Evolutionary conservation across 129 eudicot genomes (phyloP).

Genomic region (Heracleum sosnowskyi): DNA sequence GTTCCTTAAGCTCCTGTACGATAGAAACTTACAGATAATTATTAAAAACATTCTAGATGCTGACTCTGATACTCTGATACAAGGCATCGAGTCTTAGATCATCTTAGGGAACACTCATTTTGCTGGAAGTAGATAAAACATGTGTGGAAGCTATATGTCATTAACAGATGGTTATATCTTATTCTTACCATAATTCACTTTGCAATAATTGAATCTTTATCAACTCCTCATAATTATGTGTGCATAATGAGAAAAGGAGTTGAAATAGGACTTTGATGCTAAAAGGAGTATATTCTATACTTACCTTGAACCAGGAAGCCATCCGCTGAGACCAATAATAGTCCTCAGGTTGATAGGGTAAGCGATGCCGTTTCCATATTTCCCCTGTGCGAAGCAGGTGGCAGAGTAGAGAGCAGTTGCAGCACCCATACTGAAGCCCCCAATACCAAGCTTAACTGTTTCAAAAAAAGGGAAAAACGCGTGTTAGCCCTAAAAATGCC

Average conservation of each 20-base stretch:
- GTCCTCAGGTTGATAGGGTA: conserved; percentile 79
- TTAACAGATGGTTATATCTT: background rate
- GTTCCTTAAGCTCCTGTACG: conserved; percentile 57
- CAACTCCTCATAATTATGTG: background rate
- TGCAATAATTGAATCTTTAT: background rate
- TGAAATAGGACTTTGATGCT: background rate
- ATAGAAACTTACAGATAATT: background rate
- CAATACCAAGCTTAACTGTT: conserved; percentile 94
- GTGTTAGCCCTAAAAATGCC: background rate
- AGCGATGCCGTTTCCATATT: conserved; percentile 69
- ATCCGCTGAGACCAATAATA: conserved; percentile 83
- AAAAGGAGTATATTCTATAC: background rate
- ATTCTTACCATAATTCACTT: background rate
- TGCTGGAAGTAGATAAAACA: background rate
- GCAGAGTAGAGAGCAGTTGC: conserved; percentile 96
- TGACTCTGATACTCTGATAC: background rate
- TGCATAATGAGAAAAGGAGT: background rate
- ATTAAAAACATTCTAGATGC: background rate
- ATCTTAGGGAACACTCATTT: background rate
- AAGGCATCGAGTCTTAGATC: background rate
- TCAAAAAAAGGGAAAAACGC: background rate
- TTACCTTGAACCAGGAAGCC: conserved; percentile 97
- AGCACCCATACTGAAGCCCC: conserved; percentile 98
- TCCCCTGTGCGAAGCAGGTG: conserved; percentile 89
- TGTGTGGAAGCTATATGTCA: background rate